These are phyloP conservation scores for Phlebiopsis flavidoalba DNA, from an alignment of 768 basidiomycete species.

Conservation along the genomic window DNA sequence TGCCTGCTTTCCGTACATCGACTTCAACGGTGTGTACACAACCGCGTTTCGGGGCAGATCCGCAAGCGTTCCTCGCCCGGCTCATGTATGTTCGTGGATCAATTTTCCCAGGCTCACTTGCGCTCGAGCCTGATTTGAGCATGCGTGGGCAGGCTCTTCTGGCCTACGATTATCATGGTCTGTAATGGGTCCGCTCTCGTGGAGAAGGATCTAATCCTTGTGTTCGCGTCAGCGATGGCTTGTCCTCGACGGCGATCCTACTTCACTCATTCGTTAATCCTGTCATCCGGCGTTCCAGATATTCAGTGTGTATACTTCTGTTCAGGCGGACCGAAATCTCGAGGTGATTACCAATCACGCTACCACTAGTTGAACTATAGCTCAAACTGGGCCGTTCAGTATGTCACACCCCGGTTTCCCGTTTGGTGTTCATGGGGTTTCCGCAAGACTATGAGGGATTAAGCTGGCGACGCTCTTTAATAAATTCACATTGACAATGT, in stretches of 20 bases:
- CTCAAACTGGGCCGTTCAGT: background rate
- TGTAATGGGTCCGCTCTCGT: slow-evolving; percentile 1
- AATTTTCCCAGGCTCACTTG: background rate
- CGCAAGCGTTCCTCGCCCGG: slow-evolving; percentile 2
- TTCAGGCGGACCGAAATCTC: background rate
- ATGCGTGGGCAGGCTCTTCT: slow-evolving; percentile 6
- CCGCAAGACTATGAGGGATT: background rate
- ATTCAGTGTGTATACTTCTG: slow-evolving; percentile 2
- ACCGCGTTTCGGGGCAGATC: slow-evolving; percentile 1
- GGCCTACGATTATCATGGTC: slow-evolving; percentile 7
- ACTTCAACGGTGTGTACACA: background rate
- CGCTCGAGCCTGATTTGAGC: background rate
- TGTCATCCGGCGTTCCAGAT: slow-evolving; percentile 10
- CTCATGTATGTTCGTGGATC: background rate
- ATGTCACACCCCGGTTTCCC: background rate
- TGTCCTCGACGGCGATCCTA: slow-evolving; percentile 8
- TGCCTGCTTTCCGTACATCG: background rate
- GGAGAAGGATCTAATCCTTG: slow-evolving; percentile 7
- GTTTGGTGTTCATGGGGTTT: too few relatives aligned
- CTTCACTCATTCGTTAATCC: slow-evolving; percentile 9
- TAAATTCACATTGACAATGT: slow-evolving; percentile 8
- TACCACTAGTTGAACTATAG: background rate
- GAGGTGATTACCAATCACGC: background rate
- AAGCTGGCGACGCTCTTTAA: slow-evolving; percentile 12
- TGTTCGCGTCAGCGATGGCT: slow-evolving; percentile 6